A percentile compares a stretch with the other conserved stretches of the same genome.
These are phyloP conservation scores for Backusella psychrophila DNA, from an alignment of 192 early-diverging fungal genomes.

Conservation along the genomic window DNA sequence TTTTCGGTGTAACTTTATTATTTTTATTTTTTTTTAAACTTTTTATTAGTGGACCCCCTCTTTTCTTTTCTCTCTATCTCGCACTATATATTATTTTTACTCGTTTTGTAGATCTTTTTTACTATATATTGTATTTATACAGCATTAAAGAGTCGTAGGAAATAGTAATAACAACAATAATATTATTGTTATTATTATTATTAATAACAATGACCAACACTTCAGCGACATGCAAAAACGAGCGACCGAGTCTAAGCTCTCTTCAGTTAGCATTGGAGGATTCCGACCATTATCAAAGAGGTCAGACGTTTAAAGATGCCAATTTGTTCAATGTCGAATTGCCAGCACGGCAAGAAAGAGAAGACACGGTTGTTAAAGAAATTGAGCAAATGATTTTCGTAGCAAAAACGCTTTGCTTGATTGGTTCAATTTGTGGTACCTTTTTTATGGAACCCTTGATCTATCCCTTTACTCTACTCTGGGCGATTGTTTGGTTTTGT, in stretches of 20 bases:
- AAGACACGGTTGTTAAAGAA: background rate
- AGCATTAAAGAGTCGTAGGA: background rate
- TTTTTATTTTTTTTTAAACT: background rate
- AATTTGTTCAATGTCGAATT: background rate
- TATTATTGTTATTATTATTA: background rate
- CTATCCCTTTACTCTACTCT: background rate
- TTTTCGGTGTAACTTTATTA: background rate
- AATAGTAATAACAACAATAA: background rate
- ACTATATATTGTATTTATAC: background rate
- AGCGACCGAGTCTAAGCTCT: background rate
- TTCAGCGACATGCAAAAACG: background rate
- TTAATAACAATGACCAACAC: background rate
- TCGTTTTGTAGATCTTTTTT: background rate
- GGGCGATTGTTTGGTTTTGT: background rate
- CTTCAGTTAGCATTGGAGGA: background rate
- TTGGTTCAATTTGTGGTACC: background rate
- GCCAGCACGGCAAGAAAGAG: background rate
- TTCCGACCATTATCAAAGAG: background rate
- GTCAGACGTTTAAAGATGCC: background rate
- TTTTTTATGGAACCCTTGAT: conserved; percentile 3
- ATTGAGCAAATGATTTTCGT: conserved; percentile 9
- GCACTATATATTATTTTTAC: too few relatives aligned
- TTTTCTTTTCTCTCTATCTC: background rate
- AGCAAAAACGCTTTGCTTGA: background rate
- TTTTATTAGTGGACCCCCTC: background rate